A percentile compares a stretch with the other conserved stretches of the same genome.
Evolutionary conservation across 164 flowering plant genomes (phyloP).

Genomic region (Chimonanthus praecox): DNA sequence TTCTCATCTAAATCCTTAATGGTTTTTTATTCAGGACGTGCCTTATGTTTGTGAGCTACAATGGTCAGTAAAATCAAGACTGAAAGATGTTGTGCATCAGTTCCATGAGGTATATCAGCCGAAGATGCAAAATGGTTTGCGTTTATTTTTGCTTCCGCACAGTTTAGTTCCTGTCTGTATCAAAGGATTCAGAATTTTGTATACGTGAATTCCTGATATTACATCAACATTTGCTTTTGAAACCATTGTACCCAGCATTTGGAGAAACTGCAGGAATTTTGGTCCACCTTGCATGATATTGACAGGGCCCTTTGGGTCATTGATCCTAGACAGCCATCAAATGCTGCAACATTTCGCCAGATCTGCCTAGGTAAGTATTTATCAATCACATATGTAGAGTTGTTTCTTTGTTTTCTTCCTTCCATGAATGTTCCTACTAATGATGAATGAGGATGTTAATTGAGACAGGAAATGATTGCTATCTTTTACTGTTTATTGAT

Average conservation of each 20-base stretch:
- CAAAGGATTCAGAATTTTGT: neutral
- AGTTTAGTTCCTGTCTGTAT: neutral
- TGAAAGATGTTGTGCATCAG: slow-evolving; percentile 31
- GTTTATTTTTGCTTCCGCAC: neutral
- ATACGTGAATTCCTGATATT: slow-evolving; percentile 3
- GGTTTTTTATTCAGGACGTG: slow-evolving; percentile 49
- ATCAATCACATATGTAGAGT: neutral
- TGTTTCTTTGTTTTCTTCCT: slow-evolving; percentile 1
- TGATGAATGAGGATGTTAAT: neutral
- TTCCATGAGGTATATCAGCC: slow-evolving; percentile 38
- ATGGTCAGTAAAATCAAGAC: slow-evolving; percentile 49
- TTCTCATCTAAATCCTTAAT: neutral
- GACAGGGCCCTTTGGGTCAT: slow-evolving; percentile 53
- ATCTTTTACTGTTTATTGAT: slow-evolving; percentile 38
- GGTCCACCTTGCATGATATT: slow-evolving; percentile 63
- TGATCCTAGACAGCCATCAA: slow-evolving; percentile 38
- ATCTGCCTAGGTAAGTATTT: slow-evolving; percentile 44
- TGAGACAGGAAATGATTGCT: slow-evolving; percentile 52
- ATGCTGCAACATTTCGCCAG: slow-evolving; percentile 47
- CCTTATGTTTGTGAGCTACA: slow-evolving; percentile 53
- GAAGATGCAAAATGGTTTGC: slow-evolving; percentile 1
- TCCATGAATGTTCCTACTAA: neutral
- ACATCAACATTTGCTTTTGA: neutral
- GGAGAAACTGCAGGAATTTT: slow-evolving; percentile 65
- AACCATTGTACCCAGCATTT: slow-evolving; percentile 40